Base-by-base conservation (phyloP, 345 rosid species). In the Luvunga scandens region DNA sequence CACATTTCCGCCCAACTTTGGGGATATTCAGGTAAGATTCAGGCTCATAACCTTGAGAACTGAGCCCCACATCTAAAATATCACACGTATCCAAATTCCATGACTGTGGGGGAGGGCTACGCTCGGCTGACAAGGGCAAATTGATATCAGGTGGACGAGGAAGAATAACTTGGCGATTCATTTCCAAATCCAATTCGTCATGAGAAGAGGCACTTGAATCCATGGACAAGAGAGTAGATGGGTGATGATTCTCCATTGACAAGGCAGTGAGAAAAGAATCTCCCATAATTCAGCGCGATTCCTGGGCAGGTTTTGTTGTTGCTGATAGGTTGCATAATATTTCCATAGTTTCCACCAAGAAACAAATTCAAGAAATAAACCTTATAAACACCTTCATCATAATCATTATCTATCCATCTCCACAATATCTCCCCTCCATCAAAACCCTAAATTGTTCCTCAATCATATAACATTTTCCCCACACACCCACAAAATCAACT, bases 141-240 rank as follows among this genome's bases (percentile, higher is more conserved):
- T 95, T 95, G 84, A 95, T 95, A 84, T 95, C 98, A 7, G 99
- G 99, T 0, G 99, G 98, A 5, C 93, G 88, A 55, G 94, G 86
- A 76, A 90, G 99, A 66, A 88, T 88, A 67, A 87, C 77, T 66
- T 92, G 95, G 16, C 95, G 86, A 81, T 89, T 95, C 97, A 95
- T 91, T 79, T 92, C 99, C 76, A 95, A 86, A 80, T 93, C 98
- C 72, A 92, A 81, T 70, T 95, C 99, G 39, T 93, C 99, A 12
- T 95, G 98, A 12, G 97, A 87, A 68, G 93, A 85, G 83, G 98
- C 91, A 78, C 97, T 89, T 9, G 98, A 92, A 87, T 95, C 99
- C 98, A 95, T 95, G 14, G 97, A 95, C 60, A 95, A 85, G 68
- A 95, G 90, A 34, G 99, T 95, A 55, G 97, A 95, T 45, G 97